phyloP scores from a whole-genome alignment of 139 green algal genomes.

The Ettlia oleoabundans region DNA sequence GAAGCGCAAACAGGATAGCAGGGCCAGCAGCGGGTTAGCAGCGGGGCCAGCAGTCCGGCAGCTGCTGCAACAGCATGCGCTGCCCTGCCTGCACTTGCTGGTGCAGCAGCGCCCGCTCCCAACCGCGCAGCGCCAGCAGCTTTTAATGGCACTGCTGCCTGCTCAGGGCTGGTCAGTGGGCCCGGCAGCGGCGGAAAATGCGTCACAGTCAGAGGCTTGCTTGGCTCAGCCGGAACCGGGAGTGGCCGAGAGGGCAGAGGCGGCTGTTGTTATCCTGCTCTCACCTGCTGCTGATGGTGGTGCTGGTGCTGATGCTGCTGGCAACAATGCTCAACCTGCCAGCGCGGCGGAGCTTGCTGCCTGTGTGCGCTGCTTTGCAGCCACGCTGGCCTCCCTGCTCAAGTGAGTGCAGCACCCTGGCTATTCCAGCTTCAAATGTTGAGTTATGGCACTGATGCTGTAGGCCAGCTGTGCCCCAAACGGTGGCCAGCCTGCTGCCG shows the following conservation, averaged over 20 bases:
- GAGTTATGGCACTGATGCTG: too few species aligned
- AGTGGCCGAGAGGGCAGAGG: neutral
- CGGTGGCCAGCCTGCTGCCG: too few species aligned
- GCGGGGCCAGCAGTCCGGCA: neutral
- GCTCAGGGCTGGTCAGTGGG: neutral
- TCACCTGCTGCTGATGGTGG: neutral
- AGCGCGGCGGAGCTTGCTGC: neutral
- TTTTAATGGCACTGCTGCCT: conserved; percentile 42
- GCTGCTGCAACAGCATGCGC: conserved; percentile 1
- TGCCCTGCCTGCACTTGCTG: conserved; percentile 9
- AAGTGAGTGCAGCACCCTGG: conserved; percentile 24
- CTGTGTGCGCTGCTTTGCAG: conserved; percentile 22
- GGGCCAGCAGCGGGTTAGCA: neutral
- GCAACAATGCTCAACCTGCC: neutral
- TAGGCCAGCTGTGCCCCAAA: too few species aligned
- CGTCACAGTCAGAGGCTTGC: too few species aligned
- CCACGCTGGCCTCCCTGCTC: conserved; percentile 26
- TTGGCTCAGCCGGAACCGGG: neutral
- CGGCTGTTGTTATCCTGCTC: conserved; percentile 8
- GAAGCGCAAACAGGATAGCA: neutral
- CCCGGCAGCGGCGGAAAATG: too few species aligned
- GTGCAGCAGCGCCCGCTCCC: conserved; percentile 30
- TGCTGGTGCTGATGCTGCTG: neutral
- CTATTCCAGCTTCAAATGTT: neutral
- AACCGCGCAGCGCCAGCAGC: neutral